Evolutionary conservation across 2,329 filamentous ascomycete genomes (phyloP).

Genomic region (Fusarium decemcellulare): DNA sequence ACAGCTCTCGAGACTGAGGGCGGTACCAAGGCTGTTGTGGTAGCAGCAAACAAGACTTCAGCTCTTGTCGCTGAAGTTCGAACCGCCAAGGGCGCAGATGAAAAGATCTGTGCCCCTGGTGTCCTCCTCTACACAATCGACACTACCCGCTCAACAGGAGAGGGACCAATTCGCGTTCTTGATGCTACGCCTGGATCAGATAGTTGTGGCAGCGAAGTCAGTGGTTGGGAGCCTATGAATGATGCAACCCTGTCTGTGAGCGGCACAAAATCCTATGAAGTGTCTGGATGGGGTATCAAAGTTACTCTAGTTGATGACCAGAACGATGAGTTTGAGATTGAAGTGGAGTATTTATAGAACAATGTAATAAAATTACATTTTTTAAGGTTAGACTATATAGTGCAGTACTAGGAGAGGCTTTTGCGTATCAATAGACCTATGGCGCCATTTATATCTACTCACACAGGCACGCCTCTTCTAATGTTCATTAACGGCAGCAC

Average conservation of each 20-base stretch:
- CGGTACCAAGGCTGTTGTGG: constrained; percentile 29
- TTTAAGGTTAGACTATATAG: background rate
- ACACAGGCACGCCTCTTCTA: background rate
- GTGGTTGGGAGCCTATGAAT: constrained; percentile 43
- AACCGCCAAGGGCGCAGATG: constrained; percentile 43
- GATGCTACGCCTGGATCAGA: constrained; percentile 49
- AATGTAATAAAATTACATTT: no score
- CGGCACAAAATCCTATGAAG: constrained; percentile 11
- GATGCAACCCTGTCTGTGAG: constrained; percentile 48
- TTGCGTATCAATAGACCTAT: background rate
- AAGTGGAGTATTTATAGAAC: background rate
- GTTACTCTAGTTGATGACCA: constrained; percentile 19
- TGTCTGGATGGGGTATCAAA: constrained; percentile 30
- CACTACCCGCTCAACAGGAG: constrained; percentile 46
- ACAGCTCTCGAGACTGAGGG: constrained; percentile 22
- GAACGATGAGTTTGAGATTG: background rate
- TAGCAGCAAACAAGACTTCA: constrained; percentile 22
- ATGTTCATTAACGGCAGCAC: background rate
- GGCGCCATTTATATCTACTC: background rate
- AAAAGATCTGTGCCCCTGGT: constrained; percentile 48
- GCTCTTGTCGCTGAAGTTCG: constrained; percentile 53
- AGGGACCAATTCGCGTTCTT: constrained; percentile 51
- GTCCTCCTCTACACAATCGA: constrained; percentile 54
- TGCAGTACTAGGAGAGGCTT: background rate
- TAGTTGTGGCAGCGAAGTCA: constrained; percentile 43